Evolutionary conservation across 179 eudicot genomes (phyloP).

Genomic region (Drosera spatulata): DNA sequence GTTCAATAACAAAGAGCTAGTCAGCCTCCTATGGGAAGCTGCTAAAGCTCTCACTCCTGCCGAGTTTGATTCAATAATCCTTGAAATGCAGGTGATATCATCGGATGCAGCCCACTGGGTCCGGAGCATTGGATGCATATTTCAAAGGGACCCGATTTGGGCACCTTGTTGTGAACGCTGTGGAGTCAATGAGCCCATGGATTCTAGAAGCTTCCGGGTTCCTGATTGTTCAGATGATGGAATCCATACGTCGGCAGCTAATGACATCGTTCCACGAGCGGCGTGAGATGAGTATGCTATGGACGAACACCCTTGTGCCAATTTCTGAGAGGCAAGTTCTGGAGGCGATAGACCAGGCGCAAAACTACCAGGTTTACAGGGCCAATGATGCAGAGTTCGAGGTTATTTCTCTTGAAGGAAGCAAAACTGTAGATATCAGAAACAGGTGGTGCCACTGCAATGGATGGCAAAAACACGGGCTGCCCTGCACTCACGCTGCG

Average conservation of each 20-base stretch:
- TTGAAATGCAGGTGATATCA: constrained; percentile 11
- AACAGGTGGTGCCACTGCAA: constrained; percentile 14
- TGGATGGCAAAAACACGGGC: constrained; percentile 18
- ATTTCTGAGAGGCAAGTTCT: constrained; percentile 8
- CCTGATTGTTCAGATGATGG: constrained; percentile 15
- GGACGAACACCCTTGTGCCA: constrained; percentile 14
- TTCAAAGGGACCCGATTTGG: constrained; percentile 16
- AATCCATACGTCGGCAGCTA: constrained; percentile 10
- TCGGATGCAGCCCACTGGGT: constrained; percentile 20
- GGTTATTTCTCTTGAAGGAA: constrained; percentile 11
- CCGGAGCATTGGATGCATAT: constrained; percentile 8
- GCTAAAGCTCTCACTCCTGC: background rate
- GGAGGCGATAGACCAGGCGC: constrained; percentile 6
- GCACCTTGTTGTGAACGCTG: constrained; percentile 8
- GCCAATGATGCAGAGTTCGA: constrained; percentile 12
- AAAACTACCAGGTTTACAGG: constrained; percentile 6
- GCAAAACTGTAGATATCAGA: constrained; percentile 14
- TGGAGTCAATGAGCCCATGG: constrained; percentile 8
- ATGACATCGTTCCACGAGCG: constrained; percentile 16
- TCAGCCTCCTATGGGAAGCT: constrained; percentile 5
- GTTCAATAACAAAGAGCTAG: constrained; percentile 14
- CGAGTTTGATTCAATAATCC: constrained; percentile 8
- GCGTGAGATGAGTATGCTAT: constrained; percentile 10
- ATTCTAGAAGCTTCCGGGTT: constrained; percentile 8
- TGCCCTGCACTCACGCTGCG: constrained; percentile 18